These are phyloP conservation scores for Athelia sp. DNA, from an alignment of 1,284 basidiomycete genomes.

Conservation along the genomic window DNA sequence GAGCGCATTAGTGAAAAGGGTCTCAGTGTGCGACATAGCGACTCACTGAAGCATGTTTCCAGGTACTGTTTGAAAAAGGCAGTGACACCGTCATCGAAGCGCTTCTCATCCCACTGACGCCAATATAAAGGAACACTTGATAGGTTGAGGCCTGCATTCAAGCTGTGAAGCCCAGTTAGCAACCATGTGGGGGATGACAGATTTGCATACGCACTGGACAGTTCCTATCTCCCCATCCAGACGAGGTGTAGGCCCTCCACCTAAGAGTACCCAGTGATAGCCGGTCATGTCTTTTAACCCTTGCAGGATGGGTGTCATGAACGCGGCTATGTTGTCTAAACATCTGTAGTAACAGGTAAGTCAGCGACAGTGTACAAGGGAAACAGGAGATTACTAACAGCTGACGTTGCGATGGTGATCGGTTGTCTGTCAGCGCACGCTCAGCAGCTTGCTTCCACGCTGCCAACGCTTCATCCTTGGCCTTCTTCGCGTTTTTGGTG, in stretches of 20 bases:
- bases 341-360: neutral
- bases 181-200: neutral
- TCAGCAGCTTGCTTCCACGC: slow-evolving; percentile 2
- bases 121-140: neutral
- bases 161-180: neutral
- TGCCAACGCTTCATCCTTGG: neutral
- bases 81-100: neutral
- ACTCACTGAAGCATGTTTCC: neutral
- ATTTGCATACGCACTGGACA: neutral
- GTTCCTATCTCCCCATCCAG: neutral
- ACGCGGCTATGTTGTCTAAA: neutral
- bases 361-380: neutral
- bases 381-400: slow-evolving; percentile 2
- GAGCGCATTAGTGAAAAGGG: no score
- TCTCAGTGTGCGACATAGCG: no score
- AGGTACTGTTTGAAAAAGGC: neutral
- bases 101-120: neutral
- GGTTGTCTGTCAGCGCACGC: neutral
- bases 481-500: slow-evolving; percentile 5
- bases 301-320: neutral
- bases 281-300: neutral
- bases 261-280: neutral
- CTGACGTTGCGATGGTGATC: slow-evolving; percentile 4
- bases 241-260: neutral
- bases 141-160: neutral